These are phyloP conservation scores for Hypoxylon sp. DNA, from an alignment of 2,329 filamentous ascomycete species.

Conservation along the genomic window DNA sequence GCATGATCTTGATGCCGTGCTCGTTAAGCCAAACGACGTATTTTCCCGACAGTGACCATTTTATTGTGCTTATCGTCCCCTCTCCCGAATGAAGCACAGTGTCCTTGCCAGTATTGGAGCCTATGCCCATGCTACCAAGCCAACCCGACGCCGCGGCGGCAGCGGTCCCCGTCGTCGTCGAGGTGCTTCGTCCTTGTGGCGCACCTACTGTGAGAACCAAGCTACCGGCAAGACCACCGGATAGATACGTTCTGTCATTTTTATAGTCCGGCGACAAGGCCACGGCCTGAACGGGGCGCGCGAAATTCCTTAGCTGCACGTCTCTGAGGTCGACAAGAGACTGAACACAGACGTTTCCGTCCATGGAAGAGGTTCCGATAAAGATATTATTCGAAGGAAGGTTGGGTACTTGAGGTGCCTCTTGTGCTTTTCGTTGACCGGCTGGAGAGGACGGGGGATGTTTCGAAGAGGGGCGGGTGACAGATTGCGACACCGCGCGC, in stretches of 20 bases:
- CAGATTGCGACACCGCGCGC: slow-evolving; percentile 47
- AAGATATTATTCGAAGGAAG: slow-evolving; percentile 90
- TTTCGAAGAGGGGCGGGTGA: slow-evolving; percentile 48
- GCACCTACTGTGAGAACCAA: slow-evolving; percentile 87
- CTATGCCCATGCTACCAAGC: slow-evolving; percentile 87
- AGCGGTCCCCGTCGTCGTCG: slow-evolving; percentile 84
- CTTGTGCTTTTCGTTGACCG: slow-evolving; percentile 42
- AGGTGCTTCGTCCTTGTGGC: slow-evolving; percentile 80
- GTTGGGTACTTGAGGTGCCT: slow-evolving; percentile 68
- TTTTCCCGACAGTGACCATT: slow-evolving; percentile 92
- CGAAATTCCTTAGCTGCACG: slow-evolving; percentile 91
- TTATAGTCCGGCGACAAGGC: slow-evolving; percentile 96
- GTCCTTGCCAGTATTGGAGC: slow-evolving; percentile 81
- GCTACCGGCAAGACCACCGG: slow-evolving; percentile 86
- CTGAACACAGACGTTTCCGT: slow-evolving; percentile 93
- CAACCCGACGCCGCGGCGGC: slow-evolving; percentile 87
- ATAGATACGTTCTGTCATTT: slow-evolving; percentile 86
- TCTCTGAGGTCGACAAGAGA: slow-evolving; percentile 89
- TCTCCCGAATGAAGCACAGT: slow-evolving; percentile 90
- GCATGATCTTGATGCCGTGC: slow-evolving; percentile 97
- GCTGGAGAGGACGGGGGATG: slow-evolving; percentile 57
- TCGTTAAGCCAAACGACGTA: slow-evolving; percentile 97
- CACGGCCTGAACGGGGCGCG: slow-evolving; percentile 88
- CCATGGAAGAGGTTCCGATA: slow-evolving; percentile 91
- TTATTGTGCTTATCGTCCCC: slow-evolving; percentile 87